Base-by-base conservation (phyloP, 768 basidiomycete species). In the Lentinula lateritia region DNA sequence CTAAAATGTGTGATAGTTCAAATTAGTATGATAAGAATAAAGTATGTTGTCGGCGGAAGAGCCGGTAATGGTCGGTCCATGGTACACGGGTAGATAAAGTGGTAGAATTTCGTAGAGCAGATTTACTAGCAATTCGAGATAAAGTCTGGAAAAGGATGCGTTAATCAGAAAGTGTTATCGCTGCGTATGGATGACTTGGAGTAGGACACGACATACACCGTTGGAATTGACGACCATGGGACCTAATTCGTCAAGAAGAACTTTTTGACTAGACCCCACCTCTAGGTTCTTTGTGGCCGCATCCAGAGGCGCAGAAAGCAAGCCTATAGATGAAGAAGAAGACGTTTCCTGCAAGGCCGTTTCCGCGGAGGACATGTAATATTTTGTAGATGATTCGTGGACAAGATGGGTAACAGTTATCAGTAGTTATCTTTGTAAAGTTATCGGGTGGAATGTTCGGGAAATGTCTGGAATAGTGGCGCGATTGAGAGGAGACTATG, bases 221-320 rank as follows among this genome's bases (percentile, higher is more conserved):
- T 89, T 82, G 45, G 74, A 80, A 68, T 88, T 88, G 43, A 88
- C 84, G 48, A 89, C 84, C 76, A 89, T 79, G 0, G 87, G 87
- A 1, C 86, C 87, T 12, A 89, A 75, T 18, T 75, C 76, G 62
- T 88, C 85, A 6, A 88, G 71, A 68, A 78, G 83, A 54, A 86
- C 71, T 2, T 76, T 62, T 7, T 67, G 34, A 41, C 50, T 67
- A 38, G 68, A 64, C 9, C 64, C 68, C 20, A 66, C 58, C 13
- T 63, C 63, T 10, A 67, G 50, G 15, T 65, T 50, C 34, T 58
- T 58, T 35, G 54, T 45, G 8, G 36, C n/a, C 10, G 43, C 61
- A 34, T 61, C 54, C 23, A 50, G 45, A n/a, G 61, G 57, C 13
- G 20, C 61, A 5, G 64, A 61, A 41, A 43, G 55, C 12, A 41